A percentile compares a stretch with the other conserved stretches of the same genome.
These are phyloP conservation scores for Fusarium protoensiforme DNA, from an alignment of 2,329 filamentous ascomycete species.

Conservation along the genomic window DNA sequence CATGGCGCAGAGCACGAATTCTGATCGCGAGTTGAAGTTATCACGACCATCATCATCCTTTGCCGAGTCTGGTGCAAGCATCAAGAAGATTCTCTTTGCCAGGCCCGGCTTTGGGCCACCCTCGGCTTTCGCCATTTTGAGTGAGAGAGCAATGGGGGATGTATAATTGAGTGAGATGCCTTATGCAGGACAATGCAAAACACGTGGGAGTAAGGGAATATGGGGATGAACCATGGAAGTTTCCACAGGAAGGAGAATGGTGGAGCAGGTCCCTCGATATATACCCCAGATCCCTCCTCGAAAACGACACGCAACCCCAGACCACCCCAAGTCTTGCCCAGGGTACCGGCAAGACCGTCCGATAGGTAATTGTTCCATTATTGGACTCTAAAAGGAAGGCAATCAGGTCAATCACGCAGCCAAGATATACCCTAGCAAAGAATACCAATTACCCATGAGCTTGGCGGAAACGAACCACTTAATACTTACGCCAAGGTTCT, in stretches of 20 bases:
- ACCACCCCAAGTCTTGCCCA: neutral
- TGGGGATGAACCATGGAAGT: neutral
- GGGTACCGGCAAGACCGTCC: neutral
- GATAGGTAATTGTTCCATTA: neutral
- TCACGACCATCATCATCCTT: conserved; percentile 43
- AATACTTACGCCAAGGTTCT: conserved; percentile 27
- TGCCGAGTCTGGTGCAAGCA: conserved; percentile 36
- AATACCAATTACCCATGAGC: conserved; percentile 8
- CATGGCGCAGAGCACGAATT: conserved; percentile 47
- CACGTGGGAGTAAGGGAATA: neutral
- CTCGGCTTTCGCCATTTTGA: conserved; percentile 31
- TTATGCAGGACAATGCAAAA: neutral
- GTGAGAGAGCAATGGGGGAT: too few species aligned
- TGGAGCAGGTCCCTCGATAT: conserved; percentile 17
- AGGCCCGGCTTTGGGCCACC: conserved; percentile 28
- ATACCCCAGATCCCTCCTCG: conserved; percentile 3
- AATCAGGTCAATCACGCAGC: conserved; percentile 3
- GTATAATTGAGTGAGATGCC: neutral
- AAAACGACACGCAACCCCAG: neutral
- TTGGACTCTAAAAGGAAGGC: neutral
- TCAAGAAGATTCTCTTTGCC: conserved; percentile 28
- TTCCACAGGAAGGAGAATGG: conserved; percentile 12
- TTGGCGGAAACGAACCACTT: conserved; percentile 26
- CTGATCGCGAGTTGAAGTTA: conserved; percentile 39
- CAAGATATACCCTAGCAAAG: conserved; percentile 12